Evolutionary conservation across 2,329 filamentous ascomycete genomes (phyloP).

Genomic region (Cladosporium sphaerospermum): DNA sequence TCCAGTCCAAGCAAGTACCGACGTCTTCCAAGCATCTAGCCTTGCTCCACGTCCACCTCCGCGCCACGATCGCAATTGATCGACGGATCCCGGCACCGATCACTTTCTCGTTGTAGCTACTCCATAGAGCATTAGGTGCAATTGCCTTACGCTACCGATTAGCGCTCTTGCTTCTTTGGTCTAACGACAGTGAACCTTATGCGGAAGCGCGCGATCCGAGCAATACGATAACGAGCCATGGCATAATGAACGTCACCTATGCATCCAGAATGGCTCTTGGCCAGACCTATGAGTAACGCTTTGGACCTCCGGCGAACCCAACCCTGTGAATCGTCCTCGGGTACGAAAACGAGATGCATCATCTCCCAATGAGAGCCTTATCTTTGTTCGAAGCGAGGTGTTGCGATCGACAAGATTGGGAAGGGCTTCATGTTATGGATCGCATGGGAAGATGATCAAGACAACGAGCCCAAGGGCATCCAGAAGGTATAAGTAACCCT

Average conservation of each 20-base stretch:
- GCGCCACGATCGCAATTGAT: neutral
- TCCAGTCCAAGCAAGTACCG: neutral
- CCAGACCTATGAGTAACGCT: conserved; percentile 1
- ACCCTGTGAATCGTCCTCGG: neutral
- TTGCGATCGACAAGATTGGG: conserved; percentile 1
- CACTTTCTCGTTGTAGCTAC: neutral
- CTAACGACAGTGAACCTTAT: neutral
- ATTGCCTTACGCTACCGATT: neutral
- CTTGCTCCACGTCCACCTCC: conserved; percentile 1
- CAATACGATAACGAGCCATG: neutral
- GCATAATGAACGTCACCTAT: conserved; percentile 3
- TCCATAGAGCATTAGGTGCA: conserved; percentile 1
- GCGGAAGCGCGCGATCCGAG: neutral
- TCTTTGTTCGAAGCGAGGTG: neutral
- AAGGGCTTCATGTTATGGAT: neutral
- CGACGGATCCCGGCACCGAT: conserved; percentile 5
- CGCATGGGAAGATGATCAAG: too few species aligned
- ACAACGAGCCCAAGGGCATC: neutral
- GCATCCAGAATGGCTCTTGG: neutral
- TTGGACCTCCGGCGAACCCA: conserved; percentile 1
- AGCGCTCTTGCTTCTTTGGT: neutral
- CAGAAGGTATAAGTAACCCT: conserved; percentile 4
- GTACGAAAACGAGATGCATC: neutral
- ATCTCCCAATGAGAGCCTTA: conserved; percentile 2
- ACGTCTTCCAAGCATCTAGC: neutral